Percentiles rank a stretch among this genome's conserved stretches.
Conservation (phyloP, 2,329 filamentous ascomycete species). For the Chaetomium sp. region DNA sequence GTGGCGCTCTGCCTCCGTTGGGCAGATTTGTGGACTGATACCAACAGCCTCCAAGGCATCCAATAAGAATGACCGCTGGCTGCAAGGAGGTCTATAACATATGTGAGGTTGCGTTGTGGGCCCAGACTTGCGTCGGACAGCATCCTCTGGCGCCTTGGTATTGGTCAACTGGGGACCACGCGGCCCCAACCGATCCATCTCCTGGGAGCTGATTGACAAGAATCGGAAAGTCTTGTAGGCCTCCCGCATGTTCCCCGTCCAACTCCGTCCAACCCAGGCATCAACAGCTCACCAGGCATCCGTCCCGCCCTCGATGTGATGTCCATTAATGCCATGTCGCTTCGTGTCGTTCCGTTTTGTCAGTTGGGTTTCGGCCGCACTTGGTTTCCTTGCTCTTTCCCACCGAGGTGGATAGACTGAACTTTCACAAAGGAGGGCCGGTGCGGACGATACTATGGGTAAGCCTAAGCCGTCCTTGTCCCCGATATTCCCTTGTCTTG, state of each 20-base stretch:
- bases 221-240: not conserved
- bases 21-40: not conserved
- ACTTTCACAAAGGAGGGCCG: not conserved
- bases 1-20: not conserved
- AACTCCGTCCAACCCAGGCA: not conserved
- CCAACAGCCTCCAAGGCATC: not conserved
- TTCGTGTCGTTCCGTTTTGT: not conserved
- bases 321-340: not conserved
- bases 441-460: not conserved
- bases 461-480: not conserved
- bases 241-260: not conserved
- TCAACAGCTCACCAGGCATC: not conserved
- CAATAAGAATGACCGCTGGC: not conserved
- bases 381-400: no score
- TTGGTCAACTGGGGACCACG: not conserved
- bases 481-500: not conserved
- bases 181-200: not conserved
- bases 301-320: not conserved
- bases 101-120: not conserved
- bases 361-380: no score
- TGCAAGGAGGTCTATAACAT: not conserved
- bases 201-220: not conserved
- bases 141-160: not conserved
- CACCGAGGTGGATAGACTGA: not conserved
- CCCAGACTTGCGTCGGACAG: not conserved